A percentile compares a stretch with the other conserved stretches of the same genome.
These are phyloP conservation scores for Antarctomyces pellizariae DNA, from an alignment of 495 filamentous ascomycete species.

Conservation along the genomic window DNA sequence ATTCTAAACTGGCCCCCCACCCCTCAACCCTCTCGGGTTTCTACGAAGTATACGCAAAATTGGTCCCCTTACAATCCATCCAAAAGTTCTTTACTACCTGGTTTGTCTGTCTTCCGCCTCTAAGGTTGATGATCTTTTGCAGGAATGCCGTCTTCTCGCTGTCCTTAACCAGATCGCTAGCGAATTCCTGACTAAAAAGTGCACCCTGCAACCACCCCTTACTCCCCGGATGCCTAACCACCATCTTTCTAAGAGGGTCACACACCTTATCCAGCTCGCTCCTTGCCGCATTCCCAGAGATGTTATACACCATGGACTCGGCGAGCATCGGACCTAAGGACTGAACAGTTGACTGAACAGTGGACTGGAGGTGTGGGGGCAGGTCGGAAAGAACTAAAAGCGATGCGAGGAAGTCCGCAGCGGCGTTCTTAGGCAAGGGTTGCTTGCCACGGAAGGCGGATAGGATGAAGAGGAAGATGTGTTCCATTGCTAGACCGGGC, in stretches of 20 bases:
- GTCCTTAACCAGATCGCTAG: slow-evolving; percentile 33
- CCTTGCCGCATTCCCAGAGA: slow-evolving; percentile 49
- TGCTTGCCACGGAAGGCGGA: slow-evolving; percentile 48
- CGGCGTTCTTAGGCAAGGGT: slow-evolving; percentile 55
- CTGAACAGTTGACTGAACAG: slow-evolving; percentile 28
- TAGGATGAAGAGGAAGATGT: slow-evolving; percentile 57
- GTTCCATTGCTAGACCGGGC: slow-evolving; percentile 28
- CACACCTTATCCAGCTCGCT: slow-evolving; percentile 56
- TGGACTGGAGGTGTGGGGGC: slow-evolving; percentile 17
- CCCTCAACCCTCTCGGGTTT: no score
- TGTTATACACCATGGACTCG: slow-evolving; percentile 35
- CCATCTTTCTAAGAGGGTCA: slow-evolving; percentile 55
- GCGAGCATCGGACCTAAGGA: slow-evolving; percentile 35
- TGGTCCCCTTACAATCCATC: slow-evolving; percentile 43
- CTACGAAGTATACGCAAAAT: slow-evolving; percentile 35
- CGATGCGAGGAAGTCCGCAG: slow-evolving; percentile 59
- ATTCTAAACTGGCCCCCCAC: no score
- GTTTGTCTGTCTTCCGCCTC: slow-evolving; percentile 33
- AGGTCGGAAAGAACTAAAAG: slow-evolving; percentile 22
- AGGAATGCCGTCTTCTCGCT: slow-evolving; percentile 38
- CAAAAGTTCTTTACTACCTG: slow-evolving; percentile 43
- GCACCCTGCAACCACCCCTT: slow-evolving; percentile 37
- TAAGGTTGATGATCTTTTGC: slow-evolving; percentile 31
- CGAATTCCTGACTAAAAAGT: slow-evolving; percentile 26
- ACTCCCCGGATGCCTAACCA: slow-evolving; percentile 36